Conservation (phyloP, 2,329 filamentous ascomycete species). For the Cordyceps sp. region DNA sequence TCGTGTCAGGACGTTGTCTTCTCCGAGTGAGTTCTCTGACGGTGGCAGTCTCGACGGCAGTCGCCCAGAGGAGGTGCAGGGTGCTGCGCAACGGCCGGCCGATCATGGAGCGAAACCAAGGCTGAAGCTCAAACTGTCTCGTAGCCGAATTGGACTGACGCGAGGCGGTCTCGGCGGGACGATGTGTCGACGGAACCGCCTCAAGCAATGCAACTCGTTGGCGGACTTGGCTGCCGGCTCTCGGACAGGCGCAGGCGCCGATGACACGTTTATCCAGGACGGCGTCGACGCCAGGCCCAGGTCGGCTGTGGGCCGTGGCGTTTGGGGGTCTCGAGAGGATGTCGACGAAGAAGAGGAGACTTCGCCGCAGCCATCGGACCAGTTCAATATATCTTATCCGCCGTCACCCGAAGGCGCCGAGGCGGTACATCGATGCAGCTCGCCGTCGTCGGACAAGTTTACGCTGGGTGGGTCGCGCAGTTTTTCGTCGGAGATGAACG, state of each 20-base stretch:
- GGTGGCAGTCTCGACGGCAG: neutral
- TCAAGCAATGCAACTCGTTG: slow-evolving; percentile 16
- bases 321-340: slow-evolving; percentile 3
- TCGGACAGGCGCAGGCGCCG: slow-evolving; percentile 2
- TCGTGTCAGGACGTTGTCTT: slow-evolving; percentile 9
- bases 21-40: slow-evolving; percentile 1
- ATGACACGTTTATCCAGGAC: too few species aligned
- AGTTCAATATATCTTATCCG: slow-evolving; percentile 18
- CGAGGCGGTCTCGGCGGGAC: slow-evolving; percentile 4
- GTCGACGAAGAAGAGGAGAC: slow-evolving; percentile 2
- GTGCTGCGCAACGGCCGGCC: slow-evolving; percentile 1
- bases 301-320: neutral
- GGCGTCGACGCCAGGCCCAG: neutral
- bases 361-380: slow-evolving; percentile 12
- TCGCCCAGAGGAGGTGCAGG: neutral
- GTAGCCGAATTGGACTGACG: slow-evolving; percentile 10
- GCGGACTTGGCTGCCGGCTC: slow-evolving; percentile 11
- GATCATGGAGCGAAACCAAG: slow-evolving; percentile 10
- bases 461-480: slow-evolving; percentile 4
- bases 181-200: slow-evolving; percentile 7
- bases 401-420: slow-evolving; percentile 6
- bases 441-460: slow-evolving; percentile 3
- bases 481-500: slow-evolving; percentile 1
- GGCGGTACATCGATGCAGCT: slow-evolving; percentile 3
- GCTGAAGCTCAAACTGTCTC: slow-evolving; percentile 17